Conservation (phyloP, 2,329 filamentous ascomycete species). For the Ceratocystis papillata region DNA sequence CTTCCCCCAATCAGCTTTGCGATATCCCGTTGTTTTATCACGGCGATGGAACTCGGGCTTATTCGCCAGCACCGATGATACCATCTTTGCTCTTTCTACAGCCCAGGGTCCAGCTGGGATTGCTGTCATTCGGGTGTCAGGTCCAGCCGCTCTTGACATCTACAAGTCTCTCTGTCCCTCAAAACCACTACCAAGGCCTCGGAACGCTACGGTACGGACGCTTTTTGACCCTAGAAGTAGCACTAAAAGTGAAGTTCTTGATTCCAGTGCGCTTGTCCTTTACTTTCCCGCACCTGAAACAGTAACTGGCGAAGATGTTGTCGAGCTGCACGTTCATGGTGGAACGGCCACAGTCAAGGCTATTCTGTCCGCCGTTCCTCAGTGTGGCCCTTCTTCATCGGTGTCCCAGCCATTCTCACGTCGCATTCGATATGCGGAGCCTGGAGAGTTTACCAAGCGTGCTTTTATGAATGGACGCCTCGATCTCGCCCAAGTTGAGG, state of each 20-base stretch:
- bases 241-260: conserved; percentile 46
- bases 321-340: conserved; percentile 92
- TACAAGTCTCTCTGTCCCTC: conserved; percentile 43
- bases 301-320: conserved; percentile 81
- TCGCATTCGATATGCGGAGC: conserved; percentile 73
- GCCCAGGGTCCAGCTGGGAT: conserved; percentile 79
- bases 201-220: conserved; percentile 60
- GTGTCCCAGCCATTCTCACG: not conserved
- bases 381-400: conserved; percentile 31
- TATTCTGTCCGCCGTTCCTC: conserved; percentile 65
- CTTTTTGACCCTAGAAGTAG: conserved; percentile 46
- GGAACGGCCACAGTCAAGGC: conserved; percentile 81
- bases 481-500: conserved; percentile 72
- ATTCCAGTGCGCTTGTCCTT: conserved; percentile 68
- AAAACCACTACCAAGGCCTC: conserved; percentile 37
- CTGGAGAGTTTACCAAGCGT: conserved; percentile 87
- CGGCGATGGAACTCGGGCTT: conserved; percentile 13
- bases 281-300: conserved; percentile 73
- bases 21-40: not conserved
- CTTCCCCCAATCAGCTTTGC: not conserved
- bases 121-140: conserved; percentile 79
- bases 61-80: conserved; percentile 37
- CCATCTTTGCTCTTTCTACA: conserved; percentile 88
- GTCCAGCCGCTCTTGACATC: conserved; percentile 53
- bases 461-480: conserved; percentile 81